These are phyloP conservation scores for Kingdonia uniflora DNA, from an alignment of 164 flowering plant genomes.

Conservation along the genomic window DNA sequence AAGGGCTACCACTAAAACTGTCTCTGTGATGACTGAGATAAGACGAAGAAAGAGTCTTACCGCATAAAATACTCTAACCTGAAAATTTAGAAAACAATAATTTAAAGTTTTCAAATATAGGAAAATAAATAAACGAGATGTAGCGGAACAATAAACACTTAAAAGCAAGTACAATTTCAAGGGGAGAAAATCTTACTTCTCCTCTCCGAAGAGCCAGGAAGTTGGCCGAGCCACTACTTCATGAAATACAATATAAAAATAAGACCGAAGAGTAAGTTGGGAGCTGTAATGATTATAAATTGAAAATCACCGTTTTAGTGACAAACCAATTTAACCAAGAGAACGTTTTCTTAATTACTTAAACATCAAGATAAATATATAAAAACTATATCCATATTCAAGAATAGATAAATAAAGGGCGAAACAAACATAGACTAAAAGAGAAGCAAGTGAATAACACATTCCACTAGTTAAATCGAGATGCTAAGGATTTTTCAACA, in stretches of 20 bases:
- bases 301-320: neutral
- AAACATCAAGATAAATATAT: neutral
- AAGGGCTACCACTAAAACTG: slow-evolving; percentile 75
- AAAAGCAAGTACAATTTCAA: too few species aligned
- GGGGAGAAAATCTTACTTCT: slow-evolving; percentile 37
- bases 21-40: slow-evolving; percentile 64
- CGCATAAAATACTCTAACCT: slow-evolving; percentile 91
- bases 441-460: too few species aligned
- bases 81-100: slow-evolving; percentile 14
- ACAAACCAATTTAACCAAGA: neutral
- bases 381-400: too few species aligned
- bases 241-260: slow-evolving; percentile 74
- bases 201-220: slow-evolving; percentile 64
- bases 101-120: neutral
- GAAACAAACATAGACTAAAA: too few species aligned
- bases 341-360: neutral
- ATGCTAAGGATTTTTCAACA: too few species aligned
- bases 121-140: neutral
- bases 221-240: slow-evolving; percentile 76
- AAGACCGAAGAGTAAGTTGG: slow-evolving; percentile 81
- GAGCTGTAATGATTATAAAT: slow-evolving; percentile 45
- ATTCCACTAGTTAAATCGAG: too few species aligned
- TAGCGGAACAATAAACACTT: too few species aligned
- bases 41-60: slow-evolving; percentile 83
- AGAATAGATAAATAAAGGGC: too few species aligned